Conservation (phyloP, 1,139 yeast species). For the Geotrichum fermentans region DNA sequence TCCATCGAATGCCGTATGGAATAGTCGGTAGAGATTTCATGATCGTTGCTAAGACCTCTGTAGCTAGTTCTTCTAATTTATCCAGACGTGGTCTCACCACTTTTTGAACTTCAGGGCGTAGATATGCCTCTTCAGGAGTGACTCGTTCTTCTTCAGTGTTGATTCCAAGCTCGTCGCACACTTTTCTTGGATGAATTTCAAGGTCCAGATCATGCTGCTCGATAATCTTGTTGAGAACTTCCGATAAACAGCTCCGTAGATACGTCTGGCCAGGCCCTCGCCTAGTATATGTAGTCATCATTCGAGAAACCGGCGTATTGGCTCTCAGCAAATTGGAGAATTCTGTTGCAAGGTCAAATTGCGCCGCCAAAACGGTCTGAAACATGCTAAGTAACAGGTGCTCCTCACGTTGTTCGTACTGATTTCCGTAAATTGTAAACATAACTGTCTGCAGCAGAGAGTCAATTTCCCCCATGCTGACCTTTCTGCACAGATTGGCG, state of each 20-base stretch:
- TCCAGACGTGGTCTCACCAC: conserved; percentile 35
- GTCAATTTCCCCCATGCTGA: conserved; percentile 42
- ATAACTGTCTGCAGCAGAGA: conserved; percentile 42
- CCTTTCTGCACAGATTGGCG: conserved; percentile 38
- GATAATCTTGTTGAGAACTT: conserved; percentile 34
- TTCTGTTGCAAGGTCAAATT: conserved; percentile 40
- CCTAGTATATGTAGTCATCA: conserved; percentile 44
- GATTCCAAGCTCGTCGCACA: conserved; percentile 34
- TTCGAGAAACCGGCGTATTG: conserved; percentile 42
- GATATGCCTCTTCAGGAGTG: conserved; percentile 36
- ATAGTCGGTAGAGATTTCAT: conserved; percentile 51
- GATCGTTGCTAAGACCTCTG: conserved; percentile 57
- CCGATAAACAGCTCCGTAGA: conserved; percentile 36
- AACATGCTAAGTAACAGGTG: conserved; percentile 41
- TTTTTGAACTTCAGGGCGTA: conserved; percentile 33
- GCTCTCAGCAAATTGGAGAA: conserved; percentile 40
- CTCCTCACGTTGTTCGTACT: conserved; percentile 43
- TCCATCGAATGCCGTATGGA: conserved; percentile 69
- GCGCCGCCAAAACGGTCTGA: conserved; percentile 40
- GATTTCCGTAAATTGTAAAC: conserved; percentile 45
- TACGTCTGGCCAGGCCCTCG: conserved; percentile 44
- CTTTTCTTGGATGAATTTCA: conserved; percentile 40
- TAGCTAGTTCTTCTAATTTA: conserved; percentile 47
- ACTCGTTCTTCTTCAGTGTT: conserved; percentile 28
- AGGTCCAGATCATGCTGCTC: conserved; percentile 34